phyloP scores from a whole-genome alignment of 495 filamentous ascomycete genomes.

The Penicillium paradoxum region DNA sequence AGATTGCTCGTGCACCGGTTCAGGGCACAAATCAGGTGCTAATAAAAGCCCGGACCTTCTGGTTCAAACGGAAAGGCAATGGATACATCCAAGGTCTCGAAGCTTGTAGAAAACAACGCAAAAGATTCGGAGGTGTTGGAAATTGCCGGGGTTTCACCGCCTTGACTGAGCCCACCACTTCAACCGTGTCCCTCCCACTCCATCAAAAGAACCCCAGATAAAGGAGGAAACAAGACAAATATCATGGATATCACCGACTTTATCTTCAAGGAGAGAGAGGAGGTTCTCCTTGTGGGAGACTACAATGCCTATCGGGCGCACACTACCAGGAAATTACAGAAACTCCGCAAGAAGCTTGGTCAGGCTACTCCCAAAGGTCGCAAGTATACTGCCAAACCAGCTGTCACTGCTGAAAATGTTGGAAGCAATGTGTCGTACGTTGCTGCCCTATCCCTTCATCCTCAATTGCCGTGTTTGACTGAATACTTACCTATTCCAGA shows the following conservation, averaged over 20 bases:
- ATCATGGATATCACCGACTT: constrained; percentile 89
- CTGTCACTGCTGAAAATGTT: constrained; percentile 74
- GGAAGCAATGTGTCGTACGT: constrained; percentile 69
- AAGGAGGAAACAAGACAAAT: constrained; percentile 1
- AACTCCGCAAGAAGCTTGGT: constrained; percentile 76
- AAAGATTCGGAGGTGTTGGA: constrained; percentile 23
- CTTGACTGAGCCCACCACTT: constrained; percentile 17
- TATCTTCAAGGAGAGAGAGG: constrained; percentile 69
- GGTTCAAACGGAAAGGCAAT: not conserved
- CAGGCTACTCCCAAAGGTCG: constrained; percentile 75
- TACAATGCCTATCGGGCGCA: constrained; percentile 80
- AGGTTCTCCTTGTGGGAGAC: constrained; percentile 80
- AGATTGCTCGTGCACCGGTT: not conserved
- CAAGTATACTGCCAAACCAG: constrained; percentile 70
- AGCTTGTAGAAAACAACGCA: constrained; percentile 8
- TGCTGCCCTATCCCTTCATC: not conserved
- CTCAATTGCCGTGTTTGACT: not conserved
- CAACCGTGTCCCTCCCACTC: constrained; percentile 17
- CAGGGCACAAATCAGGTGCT: too few species aligned
- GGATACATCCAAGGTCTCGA: not conserved
- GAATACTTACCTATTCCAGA: constrained; percentile 38
- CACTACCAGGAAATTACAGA: constrained; percentile 75
- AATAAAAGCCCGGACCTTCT: not conserved
- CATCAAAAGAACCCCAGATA: constrained; percentile 6
- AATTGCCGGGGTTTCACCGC: constrained; percentile 31